Conservation (phyloP, 352 stramenopile genomes). For the Globisporangium canariense region DNA sequence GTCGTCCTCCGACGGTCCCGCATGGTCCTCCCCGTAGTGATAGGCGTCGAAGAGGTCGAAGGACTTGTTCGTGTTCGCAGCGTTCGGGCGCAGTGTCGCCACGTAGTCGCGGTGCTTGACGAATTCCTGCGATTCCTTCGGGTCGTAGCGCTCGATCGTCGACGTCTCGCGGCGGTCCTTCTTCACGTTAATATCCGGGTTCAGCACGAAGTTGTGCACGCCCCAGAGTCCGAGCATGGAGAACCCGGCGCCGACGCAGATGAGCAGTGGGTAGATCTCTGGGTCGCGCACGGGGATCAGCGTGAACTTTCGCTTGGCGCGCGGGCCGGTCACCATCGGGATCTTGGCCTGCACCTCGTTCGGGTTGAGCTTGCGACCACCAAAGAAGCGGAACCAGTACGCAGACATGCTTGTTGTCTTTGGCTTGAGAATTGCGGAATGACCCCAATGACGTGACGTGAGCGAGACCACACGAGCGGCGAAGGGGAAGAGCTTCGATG, state of each 20-base stretch:
- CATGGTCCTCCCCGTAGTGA: not conserved
- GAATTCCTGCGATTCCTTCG: conserved; percentile 24
- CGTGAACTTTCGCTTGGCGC: conserved; percentile 21
- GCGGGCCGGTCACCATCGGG: conserved; percentile 25
- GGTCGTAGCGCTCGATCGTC: conserved; percentile 24
- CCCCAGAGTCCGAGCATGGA: conserved; percentile 26
- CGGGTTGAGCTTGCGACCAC: conserved; percentile 18
- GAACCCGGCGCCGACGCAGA: conserved; percentile 25
- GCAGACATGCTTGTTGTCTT: conserved; percentile 12
- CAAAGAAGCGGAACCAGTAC: conserved; percentile 18
- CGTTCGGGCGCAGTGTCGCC: conserved; percentile 14
- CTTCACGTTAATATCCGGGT: conserved; percentile 30
- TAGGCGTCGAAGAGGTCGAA: conserved; percentile 6
- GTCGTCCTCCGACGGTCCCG: not conserved
- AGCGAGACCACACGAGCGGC: too few species aligned
- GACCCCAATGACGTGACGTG: not conserved
- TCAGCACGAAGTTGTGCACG: conserved; percentile 27
- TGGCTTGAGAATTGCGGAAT: conserved; percentile 1
- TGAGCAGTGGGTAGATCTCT: conserved; percentile 35
- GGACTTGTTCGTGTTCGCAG: conserved; percentile 12
- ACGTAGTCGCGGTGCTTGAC: conserved; percentile 23
- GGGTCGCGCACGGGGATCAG: conserved; percentile 32
- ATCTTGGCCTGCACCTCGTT: conserved; percentile 40
- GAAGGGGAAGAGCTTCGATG: too few species aligned
- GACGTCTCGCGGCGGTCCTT: conserved; percentile 34